Percentiles rank a stretch among this genome's conserved stretches.
Evolutionary conservation across 371 early-diverging fungal genomes (phyloP).

Genomic region (Phascolomyces articulosus): DNA sequence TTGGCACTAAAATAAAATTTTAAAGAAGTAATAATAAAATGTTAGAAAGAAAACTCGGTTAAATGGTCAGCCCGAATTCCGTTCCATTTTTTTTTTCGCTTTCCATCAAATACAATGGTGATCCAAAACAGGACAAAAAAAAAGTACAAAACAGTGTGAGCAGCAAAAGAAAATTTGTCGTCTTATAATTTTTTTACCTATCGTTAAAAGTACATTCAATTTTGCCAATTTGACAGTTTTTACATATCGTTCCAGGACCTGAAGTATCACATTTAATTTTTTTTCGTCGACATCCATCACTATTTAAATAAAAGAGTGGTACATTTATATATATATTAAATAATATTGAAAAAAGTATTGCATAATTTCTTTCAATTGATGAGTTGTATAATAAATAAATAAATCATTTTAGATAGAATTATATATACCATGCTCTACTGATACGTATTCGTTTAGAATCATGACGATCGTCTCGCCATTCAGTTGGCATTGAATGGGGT

Average conservation of each 20-base stretch:
- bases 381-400: too few relatives aligned
- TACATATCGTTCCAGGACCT: constrained; percentile 16
- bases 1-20: constrained; percentile 25
- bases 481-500: background rate
- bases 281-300: constrained; percentile 35
- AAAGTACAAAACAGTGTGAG: too few relatives aligned
- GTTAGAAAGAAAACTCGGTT: background rate
- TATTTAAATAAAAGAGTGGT: too few relatives aligned
- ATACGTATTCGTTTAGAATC: constrained; percentile 38
- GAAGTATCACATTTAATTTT: constrained; percentile 30
- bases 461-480: constrained; percentile 13
- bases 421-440: constrained; percentile 46
- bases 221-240: constrained; percentile 19
- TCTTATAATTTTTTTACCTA: constrained; percentile 13
- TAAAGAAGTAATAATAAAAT: too few relatives aligned
- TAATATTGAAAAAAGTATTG: background rate
- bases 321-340: background rate
- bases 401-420: background rate
- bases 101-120: background rate
- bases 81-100: background rate
- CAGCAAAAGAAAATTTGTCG: too few relatives aligned
- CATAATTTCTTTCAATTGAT: too few relatives aligned
- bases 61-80: background rate
- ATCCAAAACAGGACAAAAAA: constrained; percentile 7
- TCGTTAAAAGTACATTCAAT: constrained; percentile 33